Percentiles rank a stretch among this genome's conserved stretches.
Conservation (phyloP, 768 basidiomycete species). For the Pleurotus tuber-regium region DNA sequence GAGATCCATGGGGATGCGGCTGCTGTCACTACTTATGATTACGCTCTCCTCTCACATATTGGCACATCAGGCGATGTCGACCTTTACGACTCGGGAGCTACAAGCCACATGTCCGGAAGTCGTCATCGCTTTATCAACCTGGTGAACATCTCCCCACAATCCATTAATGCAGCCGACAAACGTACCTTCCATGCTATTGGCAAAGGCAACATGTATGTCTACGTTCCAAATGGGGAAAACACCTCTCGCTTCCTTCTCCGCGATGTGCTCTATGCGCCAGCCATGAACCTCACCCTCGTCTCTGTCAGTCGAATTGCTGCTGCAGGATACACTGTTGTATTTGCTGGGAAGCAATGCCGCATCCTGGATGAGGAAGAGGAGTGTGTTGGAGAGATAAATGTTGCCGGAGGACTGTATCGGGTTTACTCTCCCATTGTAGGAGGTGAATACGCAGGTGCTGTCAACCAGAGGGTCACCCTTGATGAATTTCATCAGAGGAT, state of each 20-base stretch:
- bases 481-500: conserved; percentile 24
- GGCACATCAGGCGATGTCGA: conserved; percentile 18
- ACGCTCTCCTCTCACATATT: not conserved
- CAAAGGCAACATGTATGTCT: conserved; percentile 26
- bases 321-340: conserved; percentile 20
- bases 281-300: conserved; percentile 28
- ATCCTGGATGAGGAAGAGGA: conserved; percentile 20
- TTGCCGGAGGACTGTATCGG: conserved; percentile 18
- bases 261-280: conserved; percentile 28
- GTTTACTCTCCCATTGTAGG: conserved; percentile 12
- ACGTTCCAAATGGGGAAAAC: conserved; percentile 18
- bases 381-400: conserved; percentile 18
- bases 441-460: conserved; percentile 10
- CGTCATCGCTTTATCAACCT: conserved; percentile 28
- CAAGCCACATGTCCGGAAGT: conserved; percentile 33
- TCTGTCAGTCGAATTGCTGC: conserved; percentile 27
- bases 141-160: conserved; percentile 19
- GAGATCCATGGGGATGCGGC: not conserved
- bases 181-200: conserved; percentile 26
- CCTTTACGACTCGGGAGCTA: conserved; percentile 36
- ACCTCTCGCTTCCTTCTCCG: conserved; percentile 21
- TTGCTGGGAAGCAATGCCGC: conserved; percentile 21
- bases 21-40: not conserved
- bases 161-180: conserved; percentile 30
- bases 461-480: conserved; percentile 18